phyloP scores from a whole-genome alignment of 1,284 basidiomycete species.

The Ustilago vetiveriae region DNA sequence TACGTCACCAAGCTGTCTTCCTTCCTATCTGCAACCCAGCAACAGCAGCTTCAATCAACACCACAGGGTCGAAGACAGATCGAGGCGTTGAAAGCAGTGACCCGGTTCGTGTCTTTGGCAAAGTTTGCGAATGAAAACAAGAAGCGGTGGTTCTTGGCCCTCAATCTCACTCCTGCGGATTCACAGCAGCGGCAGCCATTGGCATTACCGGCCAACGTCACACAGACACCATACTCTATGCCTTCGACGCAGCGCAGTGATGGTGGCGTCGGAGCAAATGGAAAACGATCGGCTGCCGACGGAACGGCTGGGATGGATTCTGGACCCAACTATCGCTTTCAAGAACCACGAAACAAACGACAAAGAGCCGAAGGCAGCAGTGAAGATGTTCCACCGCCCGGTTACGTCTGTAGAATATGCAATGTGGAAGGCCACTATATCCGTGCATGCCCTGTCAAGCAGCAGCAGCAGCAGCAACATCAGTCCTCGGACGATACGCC shows the following conservation, averaged over 20 bases:
- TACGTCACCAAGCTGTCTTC: constrained; percentile 46
- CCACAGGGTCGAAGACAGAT: constrained; percentile 2
- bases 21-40: constrained; percentile 1
- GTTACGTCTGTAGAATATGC: constrained; percentile 55
- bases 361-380: constrained; percentile 1
- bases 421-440: constrained; percentile 46
- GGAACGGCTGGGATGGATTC: constrained; percentile 6
- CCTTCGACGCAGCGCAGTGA: neutral
- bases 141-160: constrained; percentile 62
- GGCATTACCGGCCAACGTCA: constrained; percentile 21
- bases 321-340: constrained; percentile 42
- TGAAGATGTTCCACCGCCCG: constrained; percentile 41
- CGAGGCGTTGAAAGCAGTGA: constrained; percentile 26
- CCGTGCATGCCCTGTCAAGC: constrained; percentile 41
- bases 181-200: constrained; percentile 2
- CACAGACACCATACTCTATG: constrained; percentile 32
- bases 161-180: constrained; percentile 46
- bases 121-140: constrained; percentile 57
- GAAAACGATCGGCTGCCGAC: constrained; percentile 6
- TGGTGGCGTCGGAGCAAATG: neutral
- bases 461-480: neutral
- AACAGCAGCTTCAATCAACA: neutral
- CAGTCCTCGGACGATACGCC: neutral
- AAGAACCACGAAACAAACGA: constrained; percentile 15
- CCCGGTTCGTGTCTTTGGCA: constrained; percentile 60